Percentiles rank a stretch among this genome's conserved stretches.
Evolutionary conservation across 805 yeast genomes (phyloP).

Genomic region (Middelhovenomyces tepae): DNA sequence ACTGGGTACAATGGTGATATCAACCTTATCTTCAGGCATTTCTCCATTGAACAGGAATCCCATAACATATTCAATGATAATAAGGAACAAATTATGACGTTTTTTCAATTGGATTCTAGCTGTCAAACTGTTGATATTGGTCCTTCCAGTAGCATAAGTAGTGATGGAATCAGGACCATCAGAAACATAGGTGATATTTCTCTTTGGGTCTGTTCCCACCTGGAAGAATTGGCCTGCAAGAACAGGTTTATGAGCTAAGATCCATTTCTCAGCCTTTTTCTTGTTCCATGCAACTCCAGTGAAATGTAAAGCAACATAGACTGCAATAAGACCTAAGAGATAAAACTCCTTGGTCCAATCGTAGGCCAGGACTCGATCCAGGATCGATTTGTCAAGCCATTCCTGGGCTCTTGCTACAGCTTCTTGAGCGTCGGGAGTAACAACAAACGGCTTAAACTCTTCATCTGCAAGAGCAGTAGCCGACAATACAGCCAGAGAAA

Average conservation of each 20-base stretch:
- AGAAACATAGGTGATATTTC: slow-evolving; percentile 29
- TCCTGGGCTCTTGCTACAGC: no score
- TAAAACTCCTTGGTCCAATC: slow-evolving; percentile 72
- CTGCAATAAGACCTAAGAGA: slow-evolving; percentile 43
- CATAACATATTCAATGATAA: slow-evolving; percentile 54
- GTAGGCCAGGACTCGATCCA: slow-evolving; percentile 48
- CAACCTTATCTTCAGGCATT: slow-evolving; percentile 45
- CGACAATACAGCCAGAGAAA: no score
- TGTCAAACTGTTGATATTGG: slow-evolving; percentile 55
- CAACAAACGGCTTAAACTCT: no score
- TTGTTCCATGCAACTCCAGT: slow-evolving; percentile 55
- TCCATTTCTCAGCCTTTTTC: slow-evolving; percentile 43
- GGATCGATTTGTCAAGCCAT: slow-evolving; percentile 47
- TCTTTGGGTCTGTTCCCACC: slow-evolving; percentile 42
- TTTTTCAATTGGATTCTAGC: slow-evolving; percentile 58
- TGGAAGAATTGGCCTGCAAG: slow-evolving; percentile 65
- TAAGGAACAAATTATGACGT: slow-evolving; percentile 69
- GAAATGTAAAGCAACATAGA: slow-evolving; percentile 43
- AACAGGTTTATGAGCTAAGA: slow-evolving; percentile 41
- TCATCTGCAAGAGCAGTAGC: no score
- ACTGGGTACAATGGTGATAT: slow-evolving; percentile 54
- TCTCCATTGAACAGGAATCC: slow-evolving; percentile 42
- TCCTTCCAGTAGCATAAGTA: slow-evolving; percentile 84
- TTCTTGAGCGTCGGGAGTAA: no score
- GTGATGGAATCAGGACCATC: slow-evolving; percentile 56